phyloP scores from a whole-genome alignment of 805 yeast genomes.

The Debaryomyces hansenii region DNA sequence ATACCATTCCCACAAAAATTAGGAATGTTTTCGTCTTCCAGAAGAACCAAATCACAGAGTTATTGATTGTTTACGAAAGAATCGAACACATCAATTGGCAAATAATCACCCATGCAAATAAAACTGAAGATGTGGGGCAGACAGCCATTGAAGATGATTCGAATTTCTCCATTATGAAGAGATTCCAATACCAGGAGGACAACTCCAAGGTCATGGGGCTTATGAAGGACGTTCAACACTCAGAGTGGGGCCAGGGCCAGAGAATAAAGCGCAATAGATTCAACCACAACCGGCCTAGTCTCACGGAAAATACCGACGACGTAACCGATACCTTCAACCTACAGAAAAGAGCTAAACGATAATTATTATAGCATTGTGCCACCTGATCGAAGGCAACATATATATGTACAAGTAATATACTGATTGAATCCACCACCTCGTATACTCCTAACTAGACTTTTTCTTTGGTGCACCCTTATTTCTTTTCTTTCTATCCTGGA shows the following conservation, averaged over 20 bases:
- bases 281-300: constrained; percentile 1
- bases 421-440: neutral
- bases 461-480: constrained; percentile 88
- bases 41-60: neutral
- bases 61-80: neutral
- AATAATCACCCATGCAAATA: neutral
- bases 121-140: neutral
- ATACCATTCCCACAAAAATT: neutral
- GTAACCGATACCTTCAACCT: constrained; percentile 28
- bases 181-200: constrained; percentile 10
- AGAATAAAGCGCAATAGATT: constrained; percentile 7
- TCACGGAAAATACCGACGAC: constrained; percentile 15
- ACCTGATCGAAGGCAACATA: neutral
- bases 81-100: neutral
- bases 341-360: constrained; percentile 11
- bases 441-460: constrained; percentile 30
- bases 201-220: constrained; percentile 10
- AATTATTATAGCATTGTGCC: neutral
- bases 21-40: neutral
- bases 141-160: constrained; percentile 6
- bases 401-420: constrained; percentile 1
- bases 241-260: constrained; percentile 6
- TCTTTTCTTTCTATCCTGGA: constrained; percentile 70
- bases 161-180: constrained; percentile 7
- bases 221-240: constrained; percentile 11